These are phyloP conservation scores for Polyporus tsugae DNA, from an alignment of 1,284 basidiomycete species.

Conservation along the genomic window DNA sequence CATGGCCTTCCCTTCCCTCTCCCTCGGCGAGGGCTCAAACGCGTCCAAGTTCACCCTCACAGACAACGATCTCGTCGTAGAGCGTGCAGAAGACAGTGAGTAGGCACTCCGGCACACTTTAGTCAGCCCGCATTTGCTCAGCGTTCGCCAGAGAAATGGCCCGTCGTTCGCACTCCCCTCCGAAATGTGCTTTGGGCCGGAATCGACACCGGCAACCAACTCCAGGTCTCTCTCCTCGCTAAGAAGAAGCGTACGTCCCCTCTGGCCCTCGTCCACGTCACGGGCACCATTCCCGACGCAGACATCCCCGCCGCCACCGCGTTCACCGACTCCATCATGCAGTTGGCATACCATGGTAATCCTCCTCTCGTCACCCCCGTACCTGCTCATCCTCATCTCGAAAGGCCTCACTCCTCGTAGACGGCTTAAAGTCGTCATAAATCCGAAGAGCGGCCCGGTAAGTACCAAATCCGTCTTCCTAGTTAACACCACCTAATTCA, in stretches of 20 bases:
- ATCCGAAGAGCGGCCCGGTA: slow-evolving; percentile 86
- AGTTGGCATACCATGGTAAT: slow-evolving; percentile 69
- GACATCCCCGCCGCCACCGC: slow-evolving; percentile 50
- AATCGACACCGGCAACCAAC: slow-evolving; percentile 42
- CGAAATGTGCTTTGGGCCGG: slow-evolving; percentile 61
- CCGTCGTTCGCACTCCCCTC: slow-evolving; percentile 47
- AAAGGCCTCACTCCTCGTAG: slow-evolving; percentile 60
- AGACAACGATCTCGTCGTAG: slow-evolving; percentile 42
- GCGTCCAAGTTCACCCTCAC: slow-evolving; percentile 41
- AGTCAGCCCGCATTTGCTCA: background rate
- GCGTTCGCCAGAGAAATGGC: slow-evolving; percentile 37
- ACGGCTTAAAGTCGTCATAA: slow-evolving; percentile 80
- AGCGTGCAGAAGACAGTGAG: slow-evolving; percentile 39
- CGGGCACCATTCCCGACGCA: slow-evolving; percentile 50
- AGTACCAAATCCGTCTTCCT: slow-evolving; percentile 15
- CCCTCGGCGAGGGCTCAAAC: slow-evolving; percentile 30
- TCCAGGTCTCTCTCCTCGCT: slow-evolving; percentile 58
- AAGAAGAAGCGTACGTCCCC: slow-evolving; percentile 45
- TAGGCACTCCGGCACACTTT: background rate
- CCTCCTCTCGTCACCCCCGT: slow-evolving; percentile 23
- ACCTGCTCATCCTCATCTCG: slow-evolving; percentile 8
- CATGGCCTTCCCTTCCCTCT: slow-evolving; percentile 29
- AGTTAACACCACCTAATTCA: background rate
- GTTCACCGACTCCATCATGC: slow-evolving; percentile 68
- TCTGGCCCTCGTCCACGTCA: slow-evolving; percentile 51